Base-by-base conservation (phyloP, 2,329 filamentous ascomycete genomes). In the Amesomyces nigricolor region DNA sequence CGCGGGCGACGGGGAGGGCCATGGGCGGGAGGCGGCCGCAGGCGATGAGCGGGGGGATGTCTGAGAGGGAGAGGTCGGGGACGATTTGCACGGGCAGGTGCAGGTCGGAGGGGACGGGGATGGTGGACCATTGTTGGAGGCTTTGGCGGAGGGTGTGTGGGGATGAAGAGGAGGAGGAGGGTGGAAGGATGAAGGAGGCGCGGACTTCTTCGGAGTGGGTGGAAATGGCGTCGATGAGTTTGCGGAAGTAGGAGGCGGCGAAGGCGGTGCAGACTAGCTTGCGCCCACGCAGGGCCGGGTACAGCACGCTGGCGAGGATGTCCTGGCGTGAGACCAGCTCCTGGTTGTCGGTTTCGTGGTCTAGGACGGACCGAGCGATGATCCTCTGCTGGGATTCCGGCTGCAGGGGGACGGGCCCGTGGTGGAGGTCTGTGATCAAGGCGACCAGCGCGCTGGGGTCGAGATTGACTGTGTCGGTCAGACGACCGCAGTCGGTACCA, bases 371-470 rank as follows among this genome's bases (percentile, higher is more conserved):
- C 64, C 89, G 85, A 13, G 78, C 76, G 49, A 79, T 72, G 48
- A 89, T 82, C 43, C 82, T 80, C 19, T 71, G 73, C 61, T 86
- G 83, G 62, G 72, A 72, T 65, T 72, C 72, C 1, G 70, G 64
- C 56, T 74, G 66, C 30, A 66, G 61, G 0, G 62, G 48, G 5
- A 76, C 69, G 6, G 61, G 56, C 4, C 65, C 64, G 65, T 91
- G 86, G 2, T 85, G 87, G 26, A 91, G 82, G 63, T 91, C 88
- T 0, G 87, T 89, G 1, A 86, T 80, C 2, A 91, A 73, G 4
- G 86, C 87, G 5, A 91, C 78, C 5, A 91, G 76, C 46, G 89
- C 80, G 1, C 87, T 89, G 52, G 82, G 85, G 67, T 86, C 83
- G 53, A 86, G 76, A 63, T 86, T 84, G 29, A 85, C 66, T 0